A percentile compares a stretch with the other conserved stretches of the same genome.
These are phyloP conservation scores for Thelephora terrestris DNA, from an alignment of 1,284 basidiomycete genomes.

Conservation along the genomic window DNA sequence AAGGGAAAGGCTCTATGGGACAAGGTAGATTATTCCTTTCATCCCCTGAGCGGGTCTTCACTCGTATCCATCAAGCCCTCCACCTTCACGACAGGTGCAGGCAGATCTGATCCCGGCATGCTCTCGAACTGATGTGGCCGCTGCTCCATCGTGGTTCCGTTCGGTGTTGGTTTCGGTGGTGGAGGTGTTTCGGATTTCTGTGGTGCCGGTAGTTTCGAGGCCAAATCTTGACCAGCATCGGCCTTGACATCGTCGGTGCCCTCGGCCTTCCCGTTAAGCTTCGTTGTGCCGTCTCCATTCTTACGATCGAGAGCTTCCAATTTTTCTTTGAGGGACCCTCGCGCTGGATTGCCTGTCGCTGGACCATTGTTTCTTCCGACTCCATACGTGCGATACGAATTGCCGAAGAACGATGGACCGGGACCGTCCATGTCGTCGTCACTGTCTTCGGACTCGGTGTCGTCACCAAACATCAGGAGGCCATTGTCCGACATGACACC, in stretches of 20 bases:
- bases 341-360: conserved; percentile 30
- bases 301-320: conserved; percentile 47
- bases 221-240: conserved; percentile 10
- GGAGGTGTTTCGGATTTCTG: conserved; percentile 36
- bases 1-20: too few relatives aligned
- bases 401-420: conserved; percentile 35
- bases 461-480: conserved; percentile 49
- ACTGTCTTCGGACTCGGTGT: conserved; percentile 41
- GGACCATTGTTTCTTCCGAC: conserved; percentile 16
- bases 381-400: conserved; percentile 37
- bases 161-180: conserved; percentile 29
- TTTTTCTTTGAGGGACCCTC: conserved; percentile 46
- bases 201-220: conserved; percentile 14
- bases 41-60: conserved; percentile 56
- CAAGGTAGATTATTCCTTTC: conserved; percentile 3
- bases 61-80: conserved; percentile 69
- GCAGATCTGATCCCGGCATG: conserved; percentile 48
- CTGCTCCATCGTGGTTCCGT: conserved; percentile 37
- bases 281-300: conserved; percentile 18
- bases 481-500: conserved; percentile 38
- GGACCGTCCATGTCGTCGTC: conserved; percentile 32
- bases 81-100: conserved; percentile 43
- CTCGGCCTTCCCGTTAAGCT: conserved; percentile 14
- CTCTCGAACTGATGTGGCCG: conserved; percentile 36
- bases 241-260: conserved; percentile 8